Evolutionary conservation across 1,284 basidiomycete genomes (phyloP).

Genomic region (Melanopsichium pennsylvanicum): DNA sequence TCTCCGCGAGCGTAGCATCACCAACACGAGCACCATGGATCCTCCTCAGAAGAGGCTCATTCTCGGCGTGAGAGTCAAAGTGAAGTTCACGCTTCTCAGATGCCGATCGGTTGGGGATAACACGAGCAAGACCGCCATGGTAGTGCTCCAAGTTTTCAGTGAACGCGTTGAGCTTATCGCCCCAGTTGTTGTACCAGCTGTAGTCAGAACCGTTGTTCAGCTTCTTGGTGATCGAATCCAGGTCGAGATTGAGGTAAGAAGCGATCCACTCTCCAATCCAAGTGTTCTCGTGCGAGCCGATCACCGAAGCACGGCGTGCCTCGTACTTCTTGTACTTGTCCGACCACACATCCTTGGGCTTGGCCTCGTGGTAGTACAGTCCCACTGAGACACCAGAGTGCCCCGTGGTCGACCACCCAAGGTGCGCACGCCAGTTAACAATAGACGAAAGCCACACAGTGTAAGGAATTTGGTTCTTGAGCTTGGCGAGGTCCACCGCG

Average conservation of each 20-base stretch:
- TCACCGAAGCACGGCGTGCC: conserved; percentile 15
- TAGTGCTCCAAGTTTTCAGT: conserved; percentile 50
- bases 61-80: conserved; percentile 27
- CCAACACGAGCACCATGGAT: conserved; percentile 31
- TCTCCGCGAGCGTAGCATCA: conserved; percentile 12
- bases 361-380: conserved; percentile 50
- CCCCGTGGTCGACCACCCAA: conserved; percentile 53
- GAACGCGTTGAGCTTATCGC: conserved; percentile 33
- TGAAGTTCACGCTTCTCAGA: conserved; percentile 25
- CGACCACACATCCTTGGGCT: conserved; percentile 12
- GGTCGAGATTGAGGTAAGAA: conserved; percentile 42
- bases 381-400: conserved; percentile 51
- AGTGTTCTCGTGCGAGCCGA: conserved; percentile 58
- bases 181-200: conserved; percentile 51
- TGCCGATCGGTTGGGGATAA: conserved; percentile 17
- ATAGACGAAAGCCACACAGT: conserved; percentile 42
- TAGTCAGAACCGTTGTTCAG: conserved; percentile 51
- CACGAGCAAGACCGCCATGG: conserved; percentile 42
- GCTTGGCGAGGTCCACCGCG: conserved; percentile 39
- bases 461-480: conserved; percentile 37
- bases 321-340: conserved; percentile 29
- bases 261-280: conserved; percentile 55
- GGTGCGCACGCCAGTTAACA: conserved; percentile 55
- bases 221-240: conserved; percentile 36
- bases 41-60: conserved; percentile 34